These are phyloP conservation scores for Lyophyllum semitale DNA, from an alignment of 768 basidiomycete genomes.

Conservation along the genomic window DNA sequence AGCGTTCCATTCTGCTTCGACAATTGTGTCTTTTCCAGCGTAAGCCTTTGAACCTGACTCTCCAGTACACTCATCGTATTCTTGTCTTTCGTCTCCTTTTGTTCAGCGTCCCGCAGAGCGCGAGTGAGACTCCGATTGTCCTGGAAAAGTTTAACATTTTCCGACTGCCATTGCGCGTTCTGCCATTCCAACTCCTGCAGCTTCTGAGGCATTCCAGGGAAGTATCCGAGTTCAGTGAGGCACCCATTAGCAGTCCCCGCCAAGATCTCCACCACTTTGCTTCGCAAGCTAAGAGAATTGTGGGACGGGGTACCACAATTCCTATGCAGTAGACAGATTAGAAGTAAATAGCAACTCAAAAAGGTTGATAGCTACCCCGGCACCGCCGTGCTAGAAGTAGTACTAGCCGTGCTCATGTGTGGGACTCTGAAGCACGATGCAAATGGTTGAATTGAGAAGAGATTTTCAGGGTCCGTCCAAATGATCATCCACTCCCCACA, in stretches of 20 bases:
- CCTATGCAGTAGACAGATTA: neutral
- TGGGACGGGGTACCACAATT: neutral
- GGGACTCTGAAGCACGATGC: neutral
- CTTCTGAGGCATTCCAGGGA: constrained; percentile 39
- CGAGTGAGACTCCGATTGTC: constrained; percentile 37
- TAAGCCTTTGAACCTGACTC: constrained; percentile 20
- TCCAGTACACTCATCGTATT: constrained; percentile 23
- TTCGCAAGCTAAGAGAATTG: constrained; percentile 25
- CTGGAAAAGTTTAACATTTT: constrained; percentile 40
- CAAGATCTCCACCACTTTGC: constrained; percentile 44
- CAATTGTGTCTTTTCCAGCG: constrained; percentile 18
- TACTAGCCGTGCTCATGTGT: constrained; percentile 9
- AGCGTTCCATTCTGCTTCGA: constrained; percentile 19
- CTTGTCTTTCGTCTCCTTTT: constrained; percentile 22
- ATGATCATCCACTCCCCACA: neutral
- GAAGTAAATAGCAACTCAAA: neutral
- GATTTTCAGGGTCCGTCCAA: constrained; percentile 2
- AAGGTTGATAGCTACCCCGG: constrained; percentile 3
- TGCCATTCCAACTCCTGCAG: constrained; percentile 35
- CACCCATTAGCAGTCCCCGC: constrained; percentile 46
- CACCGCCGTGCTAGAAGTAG: neutral
- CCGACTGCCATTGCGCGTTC: constrained; percentile 31
- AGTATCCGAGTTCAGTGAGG: constrained; percentile 48
- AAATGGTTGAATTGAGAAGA: neutral
- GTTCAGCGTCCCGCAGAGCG: constrained; percentile 20